phyloP scores from a whole-genome alignment of 1,284 basidiomycete species.

The Cutaneotrichosporon cavernicola region DNA sequence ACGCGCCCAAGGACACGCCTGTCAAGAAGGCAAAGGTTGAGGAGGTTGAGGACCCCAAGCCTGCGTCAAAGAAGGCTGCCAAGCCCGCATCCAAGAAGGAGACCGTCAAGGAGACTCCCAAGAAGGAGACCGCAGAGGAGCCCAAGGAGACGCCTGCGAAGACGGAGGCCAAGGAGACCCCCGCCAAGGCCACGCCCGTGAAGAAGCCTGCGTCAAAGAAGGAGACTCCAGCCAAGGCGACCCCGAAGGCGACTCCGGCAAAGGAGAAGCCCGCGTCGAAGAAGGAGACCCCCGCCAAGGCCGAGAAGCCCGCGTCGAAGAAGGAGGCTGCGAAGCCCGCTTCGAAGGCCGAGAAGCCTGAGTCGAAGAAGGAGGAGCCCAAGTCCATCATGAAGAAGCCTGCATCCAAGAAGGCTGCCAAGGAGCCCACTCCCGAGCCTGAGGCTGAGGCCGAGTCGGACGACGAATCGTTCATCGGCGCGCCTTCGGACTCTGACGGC shows the following conservation, averaged over 20 bases:
- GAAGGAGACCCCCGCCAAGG: neutral
- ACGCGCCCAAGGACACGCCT: slow-evolving; percentile 30
- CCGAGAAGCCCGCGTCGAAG: slow-evolving; percentile 15
- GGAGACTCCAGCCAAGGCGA: slow-evolving; percentile 15
- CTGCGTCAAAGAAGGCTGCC: slow-evolving; percentile 44
- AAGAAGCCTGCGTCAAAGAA: slow-evolving; percentile 23
- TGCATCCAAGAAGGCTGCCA: slow-evolving; percentile 21
- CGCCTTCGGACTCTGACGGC: slow-evolving; percentile 61
- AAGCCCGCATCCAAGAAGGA: slow-evolving; percentile 24
- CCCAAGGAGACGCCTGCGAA: slow-evolving; percentile 6
- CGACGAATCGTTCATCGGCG: slow-evolving; percentile 60
- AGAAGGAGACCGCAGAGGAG: slow-evolving; percentile 24
- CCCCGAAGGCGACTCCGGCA: slow-evolving; percentile 28
- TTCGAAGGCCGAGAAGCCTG: slow-evolving; percentile 19
- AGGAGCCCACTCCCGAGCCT: slow-evolving; percentile 30
- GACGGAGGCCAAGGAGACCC: slow-evolving; percentile 14
- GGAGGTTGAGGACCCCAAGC: neutral
- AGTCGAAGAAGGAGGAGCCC: slow-evolving; percentile 10
- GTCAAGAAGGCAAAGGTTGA: slow-evolving; percentile 31
- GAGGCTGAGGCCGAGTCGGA: slow-evolving; percentile 30
- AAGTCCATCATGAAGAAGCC: slow-evolving; percentile 14
- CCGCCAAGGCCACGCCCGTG: slow-evolving; percentile 35
- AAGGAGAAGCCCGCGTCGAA: slow-evolving; percentile 14
- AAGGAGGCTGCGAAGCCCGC: slow-evolving; percentile 9
- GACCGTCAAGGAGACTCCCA: slow-evolving; percentile 20